Conservation (phyloP, 768 basidiomycete species). For the Xerocomus brunneocitrinus region DNA sequence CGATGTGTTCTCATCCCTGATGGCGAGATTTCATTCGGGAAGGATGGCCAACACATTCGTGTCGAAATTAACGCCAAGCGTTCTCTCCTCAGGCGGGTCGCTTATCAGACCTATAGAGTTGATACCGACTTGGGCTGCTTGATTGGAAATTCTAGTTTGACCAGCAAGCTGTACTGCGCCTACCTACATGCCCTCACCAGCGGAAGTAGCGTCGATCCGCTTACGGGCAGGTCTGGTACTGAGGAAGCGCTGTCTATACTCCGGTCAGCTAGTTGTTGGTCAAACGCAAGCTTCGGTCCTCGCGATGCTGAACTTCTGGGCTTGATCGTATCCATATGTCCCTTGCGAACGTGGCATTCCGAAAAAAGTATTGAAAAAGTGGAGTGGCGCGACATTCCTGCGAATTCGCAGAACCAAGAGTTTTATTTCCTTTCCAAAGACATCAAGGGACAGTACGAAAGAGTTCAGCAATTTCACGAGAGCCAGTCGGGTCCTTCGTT, state of each 20-base stretch:
- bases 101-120: constrained; percentile 26
- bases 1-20: constrained; percentile 36
- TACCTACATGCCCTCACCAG: constrained; percentile 45
- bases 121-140: constrained; percentile 29
- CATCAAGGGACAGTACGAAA: constrained; percentile 25
- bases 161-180: constrained; percentile 32
- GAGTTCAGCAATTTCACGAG: constrained; percentile 9
- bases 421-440: constrained; percentile 21
- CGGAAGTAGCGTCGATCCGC: constrained; percentile 37
- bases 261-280: constrained; percentile 32
- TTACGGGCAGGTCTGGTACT: constrained; percentile 25
- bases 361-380: constrained; percentile 36
- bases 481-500: neutral
- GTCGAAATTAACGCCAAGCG: constrained; percentile 4
- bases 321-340: constrained; percentile 31
- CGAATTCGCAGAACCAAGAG: constrained; percentile 28
- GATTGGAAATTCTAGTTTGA: constrained; percentile 5
- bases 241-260: constrained; percentile 35
- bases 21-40: constrained; percentile 32
- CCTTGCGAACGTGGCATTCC: constrained; percentile 35
- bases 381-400: constrained; percentile 18
- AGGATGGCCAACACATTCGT: constrained; percentile 9
- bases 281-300: constrained; percentile 32
- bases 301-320: constrained; percentile 29
- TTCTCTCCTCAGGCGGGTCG: neutral